A percentile compares a stretch with the other conserved stretches of the same genome.
phyloP scores from a whole-genome alignment of 768 basidiomycete species.

The Hysterangium stoloniferum region DNA sequence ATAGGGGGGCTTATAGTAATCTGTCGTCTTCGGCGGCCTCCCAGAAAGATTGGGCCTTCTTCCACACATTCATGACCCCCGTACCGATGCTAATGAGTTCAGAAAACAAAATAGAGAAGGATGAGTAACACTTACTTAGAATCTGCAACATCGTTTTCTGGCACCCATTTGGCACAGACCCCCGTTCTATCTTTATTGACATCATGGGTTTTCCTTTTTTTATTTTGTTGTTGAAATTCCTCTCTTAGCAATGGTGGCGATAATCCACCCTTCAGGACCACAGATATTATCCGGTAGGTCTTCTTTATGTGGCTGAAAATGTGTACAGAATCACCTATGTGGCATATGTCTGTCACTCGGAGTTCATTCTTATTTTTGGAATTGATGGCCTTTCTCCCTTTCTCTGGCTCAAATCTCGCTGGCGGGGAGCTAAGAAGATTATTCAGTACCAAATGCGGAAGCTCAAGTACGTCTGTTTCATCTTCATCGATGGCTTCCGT shows the following conservation, averaged over 20 bases:
- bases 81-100: slow-evolving; percentile 52
- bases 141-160: slow-evolving; percentile 43
- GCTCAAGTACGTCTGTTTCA: slow-evolving; percentile 15
- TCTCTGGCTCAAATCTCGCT: slow-evolving; percentile 6
- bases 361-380: slow-evolving; percentile 9
- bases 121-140: slow-evolving; percentile 46
- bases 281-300: slow-evolving; percentile 74
- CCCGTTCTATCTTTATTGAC: background rate
- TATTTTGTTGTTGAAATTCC: background rate
- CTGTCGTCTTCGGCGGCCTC: background rate
- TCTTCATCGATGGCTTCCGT: slow-evolving; percentile 18
- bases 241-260: background rate
- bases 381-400: background rate
- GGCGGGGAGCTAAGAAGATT: slow-evolving; percentile 31
- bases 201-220: slow-evolving; percentile 4
- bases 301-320: slow-evolving; percentile 88
- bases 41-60: slow-evolving; percentile 25
- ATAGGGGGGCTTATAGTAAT: background rate
- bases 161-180: slow-evolving; percentile 39
- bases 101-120: background rate
- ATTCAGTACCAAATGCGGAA: slow-evolving; percentile 31
- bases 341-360: slow-evolving; percentile 38
- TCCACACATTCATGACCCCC: slow-evolving; percentile 71
- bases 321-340: slow-evolving; percentile 64
- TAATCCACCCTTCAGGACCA: slow-evolving; percentile 50